phyloP scores from a whole-genome alignment of 768 basidiomycete genomes.

The Tylopilus felleus region DNA sequence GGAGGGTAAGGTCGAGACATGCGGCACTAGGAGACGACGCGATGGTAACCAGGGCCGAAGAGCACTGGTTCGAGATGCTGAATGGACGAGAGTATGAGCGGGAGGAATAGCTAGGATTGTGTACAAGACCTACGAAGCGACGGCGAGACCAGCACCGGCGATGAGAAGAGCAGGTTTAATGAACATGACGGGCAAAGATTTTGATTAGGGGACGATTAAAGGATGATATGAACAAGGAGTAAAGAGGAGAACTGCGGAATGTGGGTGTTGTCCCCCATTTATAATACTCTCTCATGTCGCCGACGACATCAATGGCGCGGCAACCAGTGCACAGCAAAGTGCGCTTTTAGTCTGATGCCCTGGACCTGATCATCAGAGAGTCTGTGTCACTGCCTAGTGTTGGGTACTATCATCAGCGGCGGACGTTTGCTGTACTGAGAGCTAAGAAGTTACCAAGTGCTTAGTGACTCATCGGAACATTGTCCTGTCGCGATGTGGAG shows the following conservation, averaged over 20 bases:
- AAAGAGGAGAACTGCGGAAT: constrained; percentile 11
- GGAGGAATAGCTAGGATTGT: not conserved
- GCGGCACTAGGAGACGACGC: constrained; percentile 35
- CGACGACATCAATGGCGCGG: not conserved
- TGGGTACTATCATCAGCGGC: too few species aligned
- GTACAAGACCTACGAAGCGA: constrained; percentile 41
- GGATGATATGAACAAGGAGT: not conserved
- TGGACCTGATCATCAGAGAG: too few species aligned
- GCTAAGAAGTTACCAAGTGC: too few species aligned
- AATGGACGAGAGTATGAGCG: not conserved
- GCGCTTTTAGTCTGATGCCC: too few species aligned
- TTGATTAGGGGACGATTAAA: not conserved
- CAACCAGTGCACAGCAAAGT: not conserved
- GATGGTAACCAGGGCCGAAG: constrained; percentile 42
- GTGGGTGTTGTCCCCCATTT: constrained; percentile 4
- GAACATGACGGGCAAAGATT: constrained; percentile 22
- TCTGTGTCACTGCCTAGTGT: too few species aligned
- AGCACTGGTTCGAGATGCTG: constrained; percentile 39
- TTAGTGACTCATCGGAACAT: too few species aligned
- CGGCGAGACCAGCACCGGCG: constrained; percentile 34
- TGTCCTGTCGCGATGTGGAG: too few species aligned
- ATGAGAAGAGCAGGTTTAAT: constrained; percentile 24
- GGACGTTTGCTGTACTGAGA: too few species aligned
- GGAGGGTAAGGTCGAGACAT: constrained; percentile 40
- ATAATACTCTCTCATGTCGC: constrained; percentile 6